phyloP scores from a whole-genome alignment of 106 monocot species.

The Hemerocallis citrina region DNA sequence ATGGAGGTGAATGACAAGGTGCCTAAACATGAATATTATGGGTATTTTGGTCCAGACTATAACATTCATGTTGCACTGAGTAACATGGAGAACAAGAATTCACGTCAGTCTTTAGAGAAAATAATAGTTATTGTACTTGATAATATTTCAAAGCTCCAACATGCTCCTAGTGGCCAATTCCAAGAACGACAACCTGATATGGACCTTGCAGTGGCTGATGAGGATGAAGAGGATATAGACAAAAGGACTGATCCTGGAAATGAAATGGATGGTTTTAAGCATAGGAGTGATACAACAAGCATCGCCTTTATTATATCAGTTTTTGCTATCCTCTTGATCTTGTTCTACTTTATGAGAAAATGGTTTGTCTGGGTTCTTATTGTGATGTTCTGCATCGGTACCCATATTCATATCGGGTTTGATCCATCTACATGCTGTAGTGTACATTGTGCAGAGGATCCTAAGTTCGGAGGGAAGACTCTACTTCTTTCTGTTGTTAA shows the following conservation, averaged over 20 bases:
- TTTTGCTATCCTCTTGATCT: no score
- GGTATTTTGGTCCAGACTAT: slow-evolving; percentile 30
- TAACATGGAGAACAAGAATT: slow-evolving; percentile 38
- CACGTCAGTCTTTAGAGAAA: slow-evolving; percentile 16
- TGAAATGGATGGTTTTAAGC: slow-evolving; percentile 4
- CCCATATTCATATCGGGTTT: no score
- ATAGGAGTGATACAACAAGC: no score
- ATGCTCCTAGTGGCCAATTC: slow-evolving; percentile 32
- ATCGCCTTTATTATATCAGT: no score
- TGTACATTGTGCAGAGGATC: no score
- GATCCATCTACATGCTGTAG: no score
- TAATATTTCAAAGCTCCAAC: slow-evolving; percentile 23
- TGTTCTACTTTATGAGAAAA: no score
- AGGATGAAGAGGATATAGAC: slow-evolving; percentile 1
- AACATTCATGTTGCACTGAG: slow-evolving; percentile 23
- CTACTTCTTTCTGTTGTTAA: no score
- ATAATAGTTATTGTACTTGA: slow-evolving; percentile 18
- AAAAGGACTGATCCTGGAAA: not conserved
- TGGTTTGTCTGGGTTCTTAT: no score
- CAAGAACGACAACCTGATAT: slow-evolving; percentile 30
- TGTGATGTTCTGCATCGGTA: no score
- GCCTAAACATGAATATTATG: slow-evolving; percentile 27
- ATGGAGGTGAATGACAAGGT: slow-evolving; percentile 16
- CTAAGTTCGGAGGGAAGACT: no score
- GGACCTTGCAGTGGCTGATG: slow-evolving; percentile 14